Percentiles rank a stretch among this genome's conserved stretches.
phyloP scores from a whole-genome alignment of 139 green algal species.

The Edaphochlamys debaryana region DNA sequence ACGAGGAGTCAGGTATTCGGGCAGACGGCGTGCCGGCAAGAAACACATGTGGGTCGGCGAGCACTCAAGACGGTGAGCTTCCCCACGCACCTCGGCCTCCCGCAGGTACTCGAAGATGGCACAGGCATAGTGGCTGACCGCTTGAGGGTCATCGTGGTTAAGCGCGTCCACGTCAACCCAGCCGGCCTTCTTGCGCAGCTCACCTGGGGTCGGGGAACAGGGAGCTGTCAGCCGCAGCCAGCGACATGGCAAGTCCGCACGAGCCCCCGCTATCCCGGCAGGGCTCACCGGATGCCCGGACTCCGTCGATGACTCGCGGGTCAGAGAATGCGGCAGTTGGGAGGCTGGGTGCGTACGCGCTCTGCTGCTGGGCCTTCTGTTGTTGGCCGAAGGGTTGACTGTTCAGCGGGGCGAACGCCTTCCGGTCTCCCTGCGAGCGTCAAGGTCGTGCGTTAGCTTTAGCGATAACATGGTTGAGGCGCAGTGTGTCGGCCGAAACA shows the following conservation, averaged over 20 bases:
- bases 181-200: conserved; percentile 20
- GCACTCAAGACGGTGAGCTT: too few relatives aligned
- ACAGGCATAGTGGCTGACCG: conserved; percentile 79
- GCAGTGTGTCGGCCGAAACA: not conserved
- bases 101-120: conserved; percentile 83
- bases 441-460: not conserved
- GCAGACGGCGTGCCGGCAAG: too few relatives aligned
- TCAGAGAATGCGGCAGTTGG: conserved; percentile 18
- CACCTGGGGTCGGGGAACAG: not conserved
- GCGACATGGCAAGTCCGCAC: not conserved
- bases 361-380: not conserved
- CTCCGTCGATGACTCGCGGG: conserved; percentile 33
- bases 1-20: too few relatives aligned
- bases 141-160: conserved; percentile 76
- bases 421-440: conserved; percentile 9
- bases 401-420: not conserved
- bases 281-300: conserved; percentile 10
- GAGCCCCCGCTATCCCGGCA: too few relatives aligned
- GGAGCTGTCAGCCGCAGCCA: not conserved
- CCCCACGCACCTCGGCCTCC: conserved; percentile 71
- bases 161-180: conserved; percentile 82
- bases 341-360: not conserved
- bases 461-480: not conserved
- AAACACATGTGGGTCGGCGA: too few relatives aligned
- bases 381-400: not conserved